Base-by-base conservation (phyloP, 495 filamentous ascomycete species). In the Penicillium mononematosum region DNA sequence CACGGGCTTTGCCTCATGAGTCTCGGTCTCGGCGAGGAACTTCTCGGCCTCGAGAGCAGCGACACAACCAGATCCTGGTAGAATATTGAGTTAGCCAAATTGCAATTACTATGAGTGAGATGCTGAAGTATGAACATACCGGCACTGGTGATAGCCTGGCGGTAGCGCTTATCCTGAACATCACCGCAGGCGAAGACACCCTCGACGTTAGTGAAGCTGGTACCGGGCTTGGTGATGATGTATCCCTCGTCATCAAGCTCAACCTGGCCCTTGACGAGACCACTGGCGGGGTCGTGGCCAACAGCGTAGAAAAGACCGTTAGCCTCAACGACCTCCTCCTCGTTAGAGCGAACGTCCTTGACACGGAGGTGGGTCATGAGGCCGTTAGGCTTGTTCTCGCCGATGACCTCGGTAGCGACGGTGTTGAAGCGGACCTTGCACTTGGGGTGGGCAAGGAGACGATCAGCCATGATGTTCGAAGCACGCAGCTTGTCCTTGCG, bases 231-330 rank as follows among this genome's bases (percentile, higher is more conserved):
- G 42, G 95, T 98, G 60, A 92, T 66, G 38, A 99, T 86, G 70
- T 99, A 99, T 6, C 85, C 84, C 54, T 98, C 94, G 45, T 81
- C 82, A 69, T 99, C 94, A 56, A 85, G 87, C 41, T 95, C 80
- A 45, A 98, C 63, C 76, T 96, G 90, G 20, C 84, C 90, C 82
- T 92, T 91, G 73, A 99, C 85, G 45, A 98, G 77, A 27, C 71
- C 70, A 10, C 90, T 99, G 56, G 94, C 94, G 5, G 94, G 94
- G 71, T 98, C 92, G 75, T 99, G 94, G 5, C 94, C 94, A 61
- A 99, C 86, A 63, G 94, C 94, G 72, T 99, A 99, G 78, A 99
- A 99, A 19, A 99, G 78, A 51, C 94, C 94, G 70, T 90, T 96
- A 12, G 94, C 92, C 59, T 89, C 86, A 32, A 98, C 75, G 12